Evolutionary conservation across 352 stramenopile genomes (phyloP).

Genomic region (Globisporangium echinulatum): DNA sequence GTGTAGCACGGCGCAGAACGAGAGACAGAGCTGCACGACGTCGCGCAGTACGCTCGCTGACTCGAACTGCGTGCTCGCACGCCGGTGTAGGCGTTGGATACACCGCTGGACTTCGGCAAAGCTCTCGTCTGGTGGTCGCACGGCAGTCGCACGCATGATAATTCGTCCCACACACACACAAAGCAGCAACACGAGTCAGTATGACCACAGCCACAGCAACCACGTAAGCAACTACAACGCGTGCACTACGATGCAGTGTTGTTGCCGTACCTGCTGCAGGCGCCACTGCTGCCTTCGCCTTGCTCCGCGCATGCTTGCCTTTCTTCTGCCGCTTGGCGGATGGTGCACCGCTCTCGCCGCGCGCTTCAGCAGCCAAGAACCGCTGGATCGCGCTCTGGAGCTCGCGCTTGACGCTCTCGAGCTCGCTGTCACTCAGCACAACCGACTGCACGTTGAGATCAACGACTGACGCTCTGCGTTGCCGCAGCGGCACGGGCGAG

Average conservation of each 20-base stretch:
- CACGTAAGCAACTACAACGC: too few species aligned
- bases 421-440: constrained; percentile 26
- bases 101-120: constrained; percentile 29
- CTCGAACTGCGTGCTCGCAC: constrained; percentile 27
- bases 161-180: neutral
- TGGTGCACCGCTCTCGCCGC: constrained; percentile 19
- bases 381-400: constrained; percentile 31
- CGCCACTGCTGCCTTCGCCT: constrained; percentile 7
- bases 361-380: constrained; percentile 18
- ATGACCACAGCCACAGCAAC: too few species aligned
- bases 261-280: constrained; percentile 4
- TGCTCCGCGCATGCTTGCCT: constrained; percentile 31
- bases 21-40: constrained; percentile 35
- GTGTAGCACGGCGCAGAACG: constrained; percentile 31
- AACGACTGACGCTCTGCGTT: constrained; percentile 4
- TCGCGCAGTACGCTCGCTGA: constrained; percentile 25
- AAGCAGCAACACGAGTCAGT: neutral
- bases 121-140: constrained; percentile 13
- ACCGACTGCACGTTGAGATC: constrained; percentile 23
- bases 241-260: too few species aligned
- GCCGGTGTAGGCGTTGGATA: constrained; percentile 31
- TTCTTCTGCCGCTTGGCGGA: constrained; percentile 63
- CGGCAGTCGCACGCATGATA: too few species aligned
- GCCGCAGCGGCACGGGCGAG: constrained; percentile 10
- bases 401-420: constrained; percentile 35